A percentile compares a stretch with the other conserved stretches of the same genome.
These are phyloP conservation scores for Cutaneotrichosporon sp. DNA, from an alignment of 1,284 basidiomycete species.

Conservation along the genomic window DNA sequence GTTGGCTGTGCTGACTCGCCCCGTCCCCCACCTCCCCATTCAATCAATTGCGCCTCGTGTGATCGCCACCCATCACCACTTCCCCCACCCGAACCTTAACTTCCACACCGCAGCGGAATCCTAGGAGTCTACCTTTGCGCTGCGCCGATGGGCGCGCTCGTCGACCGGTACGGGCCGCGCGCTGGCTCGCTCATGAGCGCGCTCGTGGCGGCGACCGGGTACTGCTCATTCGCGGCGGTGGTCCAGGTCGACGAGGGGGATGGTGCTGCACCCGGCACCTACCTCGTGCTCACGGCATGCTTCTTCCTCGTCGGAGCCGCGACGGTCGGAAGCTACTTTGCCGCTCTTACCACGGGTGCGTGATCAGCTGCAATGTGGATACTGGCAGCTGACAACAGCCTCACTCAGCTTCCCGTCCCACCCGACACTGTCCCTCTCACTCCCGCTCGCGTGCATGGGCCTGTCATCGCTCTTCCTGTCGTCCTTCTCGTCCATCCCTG, in stretches of 20 bases:
- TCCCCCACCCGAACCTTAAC: not conserved
- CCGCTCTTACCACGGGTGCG: conserved; percentile 48
- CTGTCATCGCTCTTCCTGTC: conserved; percentile 50
- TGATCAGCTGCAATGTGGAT: not conserved
- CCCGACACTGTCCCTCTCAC: conserved; percentile 51
- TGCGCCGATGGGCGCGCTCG: conserved; percentile 49
- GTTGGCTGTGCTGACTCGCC: not conserved
- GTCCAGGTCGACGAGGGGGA: conserved; percentile 20
- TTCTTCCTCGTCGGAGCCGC: conserved; percentile 51
- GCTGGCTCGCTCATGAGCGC: conserved; percentile 48
- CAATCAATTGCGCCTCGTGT: not conserved
- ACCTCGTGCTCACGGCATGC: conserved; percentile 38
- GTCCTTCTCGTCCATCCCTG: conserved; percentile 43
- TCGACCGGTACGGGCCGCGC: conserved; percentile 50
- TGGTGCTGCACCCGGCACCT: conserved; percentile 21
- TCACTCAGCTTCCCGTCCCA: conserved; percentile 51
- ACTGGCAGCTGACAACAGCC: conserved; percentile 28
- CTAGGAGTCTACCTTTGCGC: conserved; percentile 53
- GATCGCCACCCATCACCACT: not conserved
- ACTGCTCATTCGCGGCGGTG: conserved; percentile 45
- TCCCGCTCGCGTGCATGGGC: conserved; percentile 50
- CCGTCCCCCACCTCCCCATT: not conserved
- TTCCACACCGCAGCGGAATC: conserved; percentile 40
- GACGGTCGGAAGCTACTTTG: conserved; percentile 53
- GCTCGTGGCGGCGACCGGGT: conserved; percentile 41